Conservation (phyloP, 148 eudicot species). For the Amaranthus hypochondriacus region DNA sequence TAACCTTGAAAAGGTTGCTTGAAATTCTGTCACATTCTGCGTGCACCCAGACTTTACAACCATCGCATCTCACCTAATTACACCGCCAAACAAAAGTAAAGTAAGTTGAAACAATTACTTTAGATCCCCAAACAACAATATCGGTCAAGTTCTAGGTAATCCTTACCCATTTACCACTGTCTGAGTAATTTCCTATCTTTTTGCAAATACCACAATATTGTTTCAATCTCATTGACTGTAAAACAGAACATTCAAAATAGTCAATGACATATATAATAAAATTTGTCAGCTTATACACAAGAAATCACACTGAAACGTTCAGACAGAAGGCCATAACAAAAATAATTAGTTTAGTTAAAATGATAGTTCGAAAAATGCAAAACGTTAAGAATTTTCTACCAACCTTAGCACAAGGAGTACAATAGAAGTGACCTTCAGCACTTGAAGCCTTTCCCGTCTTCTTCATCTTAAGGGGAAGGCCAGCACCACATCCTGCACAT, state of each 20-base stretch:
- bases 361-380: neutral
- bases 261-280: slow-evolving; percentile 18
- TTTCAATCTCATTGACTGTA: slow-evolving; percentile 53
- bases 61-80: slow-evolving; percentile 62
- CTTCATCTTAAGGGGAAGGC: slow-evolving; percentile 44
- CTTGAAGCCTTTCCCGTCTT: slow-evolving; percentile 42
- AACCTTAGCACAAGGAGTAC: slow-evolving; percentile 67
- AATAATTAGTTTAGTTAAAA: neutral
- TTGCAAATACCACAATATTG: slow-evolving; percentile 78
- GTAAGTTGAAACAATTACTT: slow-evolving; percentile 4
- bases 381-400: slow-evolving; percentile 7
- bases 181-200: slow-evolving; percentile 59
- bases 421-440: slow-evolving; percentile 49
- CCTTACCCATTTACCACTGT: slow-evolving; percentile 69
- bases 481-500: slow-evolving; percentile 73
- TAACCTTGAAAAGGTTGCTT: slow-evolving; percentile 61
- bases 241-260: slow-evolving; percentile 6
- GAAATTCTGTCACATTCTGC: slow-evolving; percentile 77
- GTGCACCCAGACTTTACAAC: slow-evolving; percentile 80
- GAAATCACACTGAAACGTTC: neutral
- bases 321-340: neutral
- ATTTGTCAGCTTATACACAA: neutral
- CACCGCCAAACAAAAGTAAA: slow-evolving; percentile 9
- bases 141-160: slow-evolving; percentile 8
- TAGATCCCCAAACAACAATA: neutral